phyloP scores from a whole-genome alignment of 225 moss, liverwort and hornwort genomes.

The Pleurozium schreberi region DNA sequence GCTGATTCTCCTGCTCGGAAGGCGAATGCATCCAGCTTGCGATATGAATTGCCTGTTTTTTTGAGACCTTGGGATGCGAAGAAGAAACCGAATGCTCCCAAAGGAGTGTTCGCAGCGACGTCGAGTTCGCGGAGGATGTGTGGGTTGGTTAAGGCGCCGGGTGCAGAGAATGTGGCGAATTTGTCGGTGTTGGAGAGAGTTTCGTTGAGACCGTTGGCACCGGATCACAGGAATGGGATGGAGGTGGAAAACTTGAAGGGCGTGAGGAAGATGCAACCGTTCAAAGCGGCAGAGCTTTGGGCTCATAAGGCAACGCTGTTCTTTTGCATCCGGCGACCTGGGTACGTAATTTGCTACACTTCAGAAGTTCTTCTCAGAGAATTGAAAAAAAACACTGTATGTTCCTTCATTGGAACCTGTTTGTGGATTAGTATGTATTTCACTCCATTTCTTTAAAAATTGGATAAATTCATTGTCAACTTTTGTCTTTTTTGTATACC shows the following conservation, averaged over 20 bases:
- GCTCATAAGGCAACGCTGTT: conserved; percentile 55
- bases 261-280: conserved; percentile 13
- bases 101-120: conserved; percentile 15
- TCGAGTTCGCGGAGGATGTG: conserved; percentile 10
- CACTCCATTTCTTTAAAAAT: neutral
- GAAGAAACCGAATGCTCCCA: conserved; percentile 1
- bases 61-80: neutral
- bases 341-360: conserved; percentile 21
- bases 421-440: neutral
- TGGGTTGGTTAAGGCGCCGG: conserved; percentile 19
- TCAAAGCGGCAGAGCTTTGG: conserved; percentile 50
- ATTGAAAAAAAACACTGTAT: neutral
- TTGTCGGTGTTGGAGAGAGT: conserved; percentile 57
- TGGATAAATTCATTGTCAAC: neutral
- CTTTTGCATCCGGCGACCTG: conserved; percentile 75
- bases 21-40: neutral
- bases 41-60: neutral
- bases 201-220: conserved; percentile 44
- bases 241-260: neutral
- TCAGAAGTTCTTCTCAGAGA: neutral
- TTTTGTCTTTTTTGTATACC: neutral
- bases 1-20: neutral
- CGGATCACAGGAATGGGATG: conserved; percentile 51
- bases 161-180: conserved; percentile 38
- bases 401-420: neutral